Conservation (phyloP, 2,329 filamentous ascomycete genomes). For the Arthrobotrys musiformis region DNA sequence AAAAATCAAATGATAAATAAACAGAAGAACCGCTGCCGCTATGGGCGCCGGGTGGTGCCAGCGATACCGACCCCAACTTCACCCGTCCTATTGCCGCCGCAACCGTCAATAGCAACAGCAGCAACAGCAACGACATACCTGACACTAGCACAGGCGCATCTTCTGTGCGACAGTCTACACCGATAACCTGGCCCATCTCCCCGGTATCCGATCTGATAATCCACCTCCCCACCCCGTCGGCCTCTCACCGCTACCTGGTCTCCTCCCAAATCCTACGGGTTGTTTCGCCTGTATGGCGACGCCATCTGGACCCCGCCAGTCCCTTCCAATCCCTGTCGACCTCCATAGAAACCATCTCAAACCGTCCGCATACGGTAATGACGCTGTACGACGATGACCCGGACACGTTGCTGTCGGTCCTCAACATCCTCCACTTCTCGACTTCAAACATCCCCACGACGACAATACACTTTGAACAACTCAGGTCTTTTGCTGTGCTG, state of each 20-base stretch:
- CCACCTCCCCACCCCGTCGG: constrained; percentile 3
- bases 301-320: constrained; percentile 24
- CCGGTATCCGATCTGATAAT: constrained; percentile 45
- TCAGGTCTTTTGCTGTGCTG: constrained; percentile 42
- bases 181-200: constrained; percentile 26
- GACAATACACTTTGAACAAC: constrained; percentile 19
- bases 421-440: constrained; percentile 39
- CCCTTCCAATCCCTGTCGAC: constrained; percentile 17
- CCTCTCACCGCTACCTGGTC: constrained; percentile 36
- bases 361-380: constrained; percentile 28
- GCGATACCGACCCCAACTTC: constrained; percentile 29
- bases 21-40: constrained; percentile 40
- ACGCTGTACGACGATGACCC: constrained; percentile 44
- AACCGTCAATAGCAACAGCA: not conserved
- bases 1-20: not conserved
- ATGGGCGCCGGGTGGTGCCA: constrained; percentile 7
- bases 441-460: constrained; percentile 4
- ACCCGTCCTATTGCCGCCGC: constrained; percentile 7
- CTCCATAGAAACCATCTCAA: not conserved
- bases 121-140: not conserved
- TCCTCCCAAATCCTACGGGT: constrained; percentile 47
- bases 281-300: constrained; percentile 45
- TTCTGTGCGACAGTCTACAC: not conserved
- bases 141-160: not conserved
- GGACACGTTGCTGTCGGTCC: constrained; percentile 28